Evolutionary conservation across 2,329 filamentous ascomycete genomes (phyloP).

Genomic region (Pseudogymnoascus sp.): DNA sequence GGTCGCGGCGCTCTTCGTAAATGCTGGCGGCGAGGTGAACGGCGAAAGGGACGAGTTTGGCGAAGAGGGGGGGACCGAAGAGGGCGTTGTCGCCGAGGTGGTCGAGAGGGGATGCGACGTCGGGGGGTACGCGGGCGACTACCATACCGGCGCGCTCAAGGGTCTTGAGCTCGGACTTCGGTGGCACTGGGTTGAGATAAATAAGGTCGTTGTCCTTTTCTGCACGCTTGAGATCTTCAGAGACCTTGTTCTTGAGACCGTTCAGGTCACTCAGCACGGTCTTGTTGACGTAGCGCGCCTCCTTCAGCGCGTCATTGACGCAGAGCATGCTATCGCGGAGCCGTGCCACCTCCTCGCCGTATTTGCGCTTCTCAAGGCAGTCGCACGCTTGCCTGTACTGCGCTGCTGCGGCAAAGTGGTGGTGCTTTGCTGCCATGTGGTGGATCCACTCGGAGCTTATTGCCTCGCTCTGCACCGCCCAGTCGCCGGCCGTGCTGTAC

Average conservation of each 20-base stretch:
- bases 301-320: conserved; percentile 78
- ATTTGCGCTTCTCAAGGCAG: conserved; percentile 85
- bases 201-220: conserved; percentile 97
- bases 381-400: conserved; percentile 89
- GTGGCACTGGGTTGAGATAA: conserved; percentile 76
- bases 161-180: conserved; percentile 78
- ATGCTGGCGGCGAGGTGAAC: conserved; percentile 93
- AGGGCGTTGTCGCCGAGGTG: conserved; percentile 72
- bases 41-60: conserved; percentile 87
- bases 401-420: conserved; percentile 92
- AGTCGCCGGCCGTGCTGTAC: conserved; percentile 76
- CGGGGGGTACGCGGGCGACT: conserved; percentile 64
- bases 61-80: conserved; percentile 78
- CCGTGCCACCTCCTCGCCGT: conserved; percentile 89
- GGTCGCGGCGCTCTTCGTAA: conserved; percentile 83
- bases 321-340: conserved; percentile 74
- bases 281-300: conserved; percentile 74
- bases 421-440: conserved; percentile 92
- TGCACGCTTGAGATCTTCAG: conserved; percentile 81
- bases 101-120: conserved; percentile 72
- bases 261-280: conserved; percentile 74
- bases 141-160: conserved; percentile 90
- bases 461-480: conserved; percentile 78
- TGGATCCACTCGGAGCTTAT: conserved; percentile 96
- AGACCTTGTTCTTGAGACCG: conserved; percentile 70